These are phyloP conservation scores for Arxiozyma heterogenica DNA, from an alignment of 1,139 yeast genomes.

Conservation along the genomic window DNA sequence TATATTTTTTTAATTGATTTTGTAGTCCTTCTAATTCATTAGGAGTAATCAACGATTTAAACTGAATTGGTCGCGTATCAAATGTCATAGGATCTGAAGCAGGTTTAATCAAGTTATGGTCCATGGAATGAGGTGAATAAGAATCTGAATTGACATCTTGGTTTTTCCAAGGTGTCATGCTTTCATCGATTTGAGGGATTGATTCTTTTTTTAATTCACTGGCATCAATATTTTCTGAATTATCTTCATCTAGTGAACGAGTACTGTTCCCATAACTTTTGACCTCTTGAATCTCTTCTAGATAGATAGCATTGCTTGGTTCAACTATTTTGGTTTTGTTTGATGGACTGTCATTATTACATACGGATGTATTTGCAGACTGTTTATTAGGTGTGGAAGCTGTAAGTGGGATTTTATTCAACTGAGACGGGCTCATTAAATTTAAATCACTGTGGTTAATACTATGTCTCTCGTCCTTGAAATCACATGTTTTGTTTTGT, in stretches of 20 bases:
- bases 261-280: neutral
- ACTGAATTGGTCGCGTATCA: neutral
- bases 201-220: neutral
- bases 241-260: neutral
- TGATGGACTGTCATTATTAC: too few species aligned
- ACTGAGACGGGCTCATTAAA: neutral
- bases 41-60: neutral
- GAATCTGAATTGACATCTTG: neutral
- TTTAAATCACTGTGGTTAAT: neutral
- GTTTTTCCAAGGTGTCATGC: neutral
- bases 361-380: neutral
- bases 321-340: too few species aligned
- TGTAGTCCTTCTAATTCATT: neutral
- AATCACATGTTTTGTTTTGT: neutral
- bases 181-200: neutral
- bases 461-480: neutral
- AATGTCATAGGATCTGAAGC: neutral
- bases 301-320: neutral
- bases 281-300: neutral
- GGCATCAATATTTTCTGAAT: neutral
- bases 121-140: neutral
- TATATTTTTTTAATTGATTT: neutral
- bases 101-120: neutral
- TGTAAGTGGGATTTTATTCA: neutral
- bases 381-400: neutral